A percentile compares a stretch with the other conserved stretches of the same genome.
These are phyloP conservation scores for Chenopodium suecicum DNA, from an alignment of 148 eudicot genomes.

Conservation along the genomic window DNA sequence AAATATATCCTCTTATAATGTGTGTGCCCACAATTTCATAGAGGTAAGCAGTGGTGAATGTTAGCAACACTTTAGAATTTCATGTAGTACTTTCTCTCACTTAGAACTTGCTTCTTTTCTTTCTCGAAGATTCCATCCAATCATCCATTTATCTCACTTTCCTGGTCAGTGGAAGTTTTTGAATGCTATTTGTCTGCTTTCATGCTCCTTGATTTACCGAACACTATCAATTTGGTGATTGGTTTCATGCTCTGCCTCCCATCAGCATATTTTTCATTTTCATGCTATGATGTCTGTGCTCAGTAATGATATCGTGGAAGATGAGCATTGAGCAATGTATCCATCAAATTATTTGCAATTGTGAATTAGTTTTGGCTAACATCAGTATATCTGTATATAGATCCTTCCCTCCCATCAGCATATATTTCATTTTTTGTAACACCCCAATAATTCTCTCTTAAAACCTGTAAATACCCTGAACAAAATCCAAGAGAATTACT, in stretches of 20 bases:
- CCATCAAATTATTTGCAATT: background rate
- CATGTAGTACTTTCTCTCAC: background rate
- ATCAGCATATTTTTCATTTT: background rate
- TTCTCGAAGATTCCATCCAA: background rate
- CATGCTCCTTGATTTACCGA: background rate
- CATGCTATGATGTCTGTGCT: background rate
- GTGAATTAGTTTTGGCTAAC: background rate
- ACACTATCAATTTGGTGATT: background rate
- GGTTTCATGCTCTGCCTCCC: background rate
- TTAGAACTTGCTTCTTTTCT: background rate
- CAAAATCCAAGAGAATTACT: no score
- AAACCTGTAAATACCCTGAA: no score
- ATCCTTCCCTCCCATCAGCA: no score
- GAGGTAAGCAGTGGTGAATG: background rate
- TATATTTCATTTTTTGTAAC: no score
- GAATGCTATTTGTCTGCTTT: background rate
- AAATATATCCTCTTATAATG: background rate
- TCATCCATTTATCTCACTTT: background rate
- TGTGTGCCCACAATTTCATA: background rate
- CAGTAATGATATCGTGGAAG: background rate
- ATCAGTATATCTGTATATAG: no score
- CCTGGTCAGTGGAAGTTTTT: background rate
- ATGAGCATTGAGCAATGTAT: slow-evolving; percentile 1
- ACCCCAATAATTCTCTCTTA: no score
- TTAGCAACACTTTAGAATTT: background rate